Evolutionary conservation across 371 early-diverging fungal species (phyloP), one percentile per base, ranked within the genome.

Genomic region (Mortierella sp.): DNA sequence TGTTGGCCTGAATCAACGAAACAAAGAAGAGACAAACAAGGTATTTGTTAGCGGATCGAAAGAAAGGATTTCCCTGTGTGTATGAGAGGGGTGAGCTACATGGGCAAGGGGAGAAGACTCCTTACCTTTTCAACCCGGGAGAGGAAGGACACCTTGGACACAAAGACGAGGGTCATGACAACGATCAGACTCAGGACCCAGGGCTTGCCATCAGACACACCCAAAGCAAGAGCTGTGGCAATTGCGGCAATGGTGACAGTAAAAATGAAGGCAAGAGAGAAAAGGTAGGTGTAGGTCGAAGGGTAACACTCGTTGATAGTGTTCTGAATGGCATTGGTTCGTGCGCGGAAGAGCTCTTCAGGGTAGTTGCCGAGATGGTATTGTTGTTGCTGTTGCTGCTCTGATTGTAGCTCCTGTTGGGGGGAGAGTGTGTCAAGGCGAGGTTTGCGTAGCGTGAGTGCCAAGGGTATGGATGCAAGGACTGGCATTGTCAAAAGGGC

Each of bases 61-160:
- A 37, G 37, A 37, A 37, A 37, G 9, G 37, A 37, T 9, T 37
- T 9, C 9, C 37, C 37, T 9, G 9, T 5, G 37, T 37, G 37
- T 37, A 37, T 37, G 37, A 37, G 9, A 9, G 37, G 9, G 37
- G 37, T 37, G 37, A 37, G 37, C 37, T 37, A 9, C 37, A 37
- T 37, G 9, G 16, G 26, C 14, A 14, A 53, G 21, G 14, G 23
- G 52, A 12, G 52, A 3, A 1, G 25, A n/a, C 9, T 12, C 57
- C 2, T 55, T 66, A 75, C 75, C 75, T 68, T 70, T 25, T 76
- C 76, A 7, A 76, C 61, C 48, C 72, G 67, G 4, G 76, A 70
- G 51, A 76, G 76, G 26, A 76, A 76, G n/a, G 62, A 64, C 76
- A 76, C 71, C 50, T 76, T 76, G 60, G 68, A 56, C 57, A 76